Evolutionary conservation across 129 eudicot species (phyloP).

Genomic region (Artemisia tridentata): DNA sequence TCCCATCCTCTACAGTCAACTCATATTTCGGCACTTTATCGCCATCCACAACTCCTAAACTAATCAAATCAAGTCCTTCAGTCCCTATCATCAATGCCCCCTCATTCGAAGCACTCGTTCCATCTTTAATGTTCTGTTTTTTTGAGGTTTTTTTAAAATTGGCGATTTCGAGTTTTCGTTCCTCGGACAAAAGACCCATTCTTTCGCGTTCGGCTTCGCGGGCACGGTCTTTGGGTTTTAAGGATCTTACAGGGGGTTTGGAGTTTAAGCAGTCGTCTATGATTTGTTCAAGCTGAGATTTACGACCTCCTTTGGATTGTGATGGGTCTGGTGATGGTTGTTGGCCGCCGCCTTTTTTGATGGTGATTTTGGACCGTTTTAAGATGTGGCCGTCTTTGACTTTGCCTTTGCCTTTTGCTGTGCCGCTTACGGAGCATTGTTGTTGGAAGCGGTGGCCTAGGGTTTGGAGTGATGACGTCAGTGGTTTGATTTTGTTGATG

Average conservation of each 20-base stretch:
- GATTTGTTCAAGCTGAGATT: constrained; percentile 53
- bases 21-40: constrained; percentile 76
- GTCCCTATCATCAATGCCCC: constrained; percentile 55
- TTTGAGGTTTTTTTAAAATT: constrained; percentile 39
- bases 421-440: constrained; percentile 71
- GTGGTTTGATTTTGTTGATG: constrained; percentile 37
- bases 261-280: constrained; percentile 62
- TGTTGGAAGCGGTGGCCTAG: constrained; percentile 48
- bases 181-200: constrained; percentile 73
- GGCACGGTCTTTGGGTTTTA: constrained; percentile 64
- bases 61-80: constrained; percentile 65
- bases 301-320: constrained; percentile 34
- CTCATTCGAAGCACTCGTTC: neutral
- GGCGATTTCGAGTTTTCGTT: constrained; percentile 50
- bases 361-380: constrained; percentile 53
- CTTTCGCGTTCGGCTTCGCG: constrained; percentile 79
- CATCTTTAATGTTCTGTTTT: constrained; percentile 20
- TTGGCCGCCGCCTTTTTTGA: constrained; percentile 44
- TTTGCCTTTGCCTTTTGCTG: constrained; percentile 76
- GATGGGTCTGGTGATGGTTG: constrained; percentile 28
- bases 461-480: constrained; percentile 41
- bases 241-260: constrained; percentile 47
- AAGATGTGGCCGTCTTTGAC: constrained; percentile 52
- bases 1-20: constrained; percentile 80
- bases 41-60: constrained; percentile 68